Evolutionary conservation across 2,329 filamentous ascomycete genomes (phyloP), one percentile per base, ranked within the genome.

Genomic region (Diplodia seriata): DNA sequence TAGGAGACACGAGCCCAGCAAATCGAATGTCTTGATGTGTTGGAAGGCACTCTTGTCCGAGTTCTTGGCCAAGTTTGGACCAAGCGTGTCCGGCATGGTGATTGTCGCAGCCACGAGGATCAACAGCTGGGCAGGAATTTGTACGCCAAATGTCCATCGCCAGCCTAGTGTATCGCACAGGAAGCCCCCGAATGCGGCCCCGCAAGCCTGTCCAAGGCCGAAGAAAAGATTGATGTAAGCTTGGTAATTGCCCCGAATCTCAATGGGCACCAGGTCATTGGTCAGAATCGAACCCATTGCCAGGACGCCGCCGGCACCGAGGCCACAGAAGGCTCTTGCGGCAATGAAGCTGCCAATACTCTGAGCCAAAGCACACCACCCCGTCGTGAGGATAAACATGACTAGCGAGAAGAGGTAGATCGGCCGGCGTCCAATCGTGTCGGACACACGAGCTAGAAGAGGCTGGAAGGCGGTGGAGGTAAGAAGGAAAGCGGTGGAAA

Each of bases 401-500:
- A 82, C 74, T n/a, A 90, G 82, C 1, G 86, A 86, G 12, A 85
- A 83, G 12, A 93, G 79, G 72, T 91, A 93, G 1, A 90, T 84
- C 20, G 83, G 80, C 69, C 89, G 91, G 54, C 91, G 83, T 12
- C 91, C 91, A 68, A 93, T 80, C 0, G 89, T 88, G 77, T 94
- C 91, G 1, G 90, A 93, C 1, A 93, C 76, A 2, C 91, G 85
- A 3, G 91, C 91, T 70, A 92, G 86, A 1, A 94, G 80, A 0
- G 92, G 91, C 77, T 93, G 90, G 68, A 92, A 90, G 29, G 89
- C 87, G 1, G 91, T 93, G 4, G 88, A 91, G 0, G 91, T 93
- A 47, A 95, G 83, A 43, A 94, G 79, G 71, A 93, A 94, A 0
- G 90, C 87, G 0, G 91, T 94, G 1, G 91, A 93, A 4, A 94